phyloP scores from a whole-genome alignment of 495 filamentous ascomycete genomes.

The Penicillium roqueforti region DNA sequence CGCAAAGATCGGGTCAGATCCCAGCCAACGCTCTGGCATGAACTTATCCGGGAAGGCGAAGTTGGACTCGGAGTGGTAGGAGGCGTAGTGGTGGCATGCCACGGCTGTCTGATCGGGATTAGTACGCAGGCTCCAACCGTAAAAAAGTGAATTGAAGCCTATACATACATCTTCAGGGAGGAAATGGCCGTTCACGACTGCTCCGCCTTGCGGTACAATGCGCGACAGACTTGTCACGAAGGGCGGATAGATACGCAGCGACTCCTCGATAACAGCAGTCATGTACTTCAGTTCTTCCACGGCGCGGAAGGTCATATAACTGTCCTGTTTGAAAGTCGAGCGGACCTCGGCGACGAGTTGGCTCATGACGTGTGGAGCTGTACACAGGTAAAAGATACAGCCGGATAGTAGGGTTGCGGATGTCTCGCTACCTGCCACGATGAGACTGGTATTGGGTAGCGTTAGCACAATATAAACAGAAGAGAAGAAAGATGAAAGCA shows the following conservation, averaged over 20 bases:
- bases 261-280: slow-evolving; percentile 40
- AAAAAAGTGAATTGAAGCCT: background rate
- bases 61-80: slow-evolving; percentile 30
- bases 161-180: slow-evolving; percentile 28
- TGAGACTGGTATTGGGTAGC: slow-evolving; percentile 15
- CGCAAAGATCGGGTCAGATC: slow-evolving; percentile 22
- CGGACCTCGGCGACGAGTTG: slow-evolving; percentile 44
- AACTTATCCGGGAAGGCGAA: slow-evolving; percentile 38
- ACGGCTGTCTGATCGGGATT: slow-evolving; percentile 24
- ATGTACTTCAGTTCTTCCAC: slow-evolving; percentile 32
- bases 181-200: slow-evolving; percentile 25
- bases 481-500: background rate
- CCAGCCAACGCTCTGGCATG: slow-evolving; percentile 46
- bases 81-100: slow-evolving; percentile 35
- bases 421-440: slow-evolving; percentile 53
- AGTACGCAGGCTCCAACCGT: background rate
- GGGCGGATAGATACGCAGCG: slow-evolving; percentile 41
- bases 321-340: slow-evolving; percentile 28
- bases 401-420: slow-evolving; percentile 51
- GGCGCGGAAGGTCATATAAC: slow-evolving; percentile 44
- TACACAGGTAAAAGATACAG: slow-evolving; percentile 47
- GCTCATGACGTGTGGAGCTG: slow-evolving; percentile 33
- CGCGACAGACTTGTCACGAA: slow-evolving; percentile 27
- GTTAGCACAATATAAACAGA: background rate
- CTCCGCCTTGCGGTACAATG: slow-evolving; percentile 29